phyloP scores from a whole-genome alignment of 768 basidiomycete genomes.

The Collybia sp. region DNA sequence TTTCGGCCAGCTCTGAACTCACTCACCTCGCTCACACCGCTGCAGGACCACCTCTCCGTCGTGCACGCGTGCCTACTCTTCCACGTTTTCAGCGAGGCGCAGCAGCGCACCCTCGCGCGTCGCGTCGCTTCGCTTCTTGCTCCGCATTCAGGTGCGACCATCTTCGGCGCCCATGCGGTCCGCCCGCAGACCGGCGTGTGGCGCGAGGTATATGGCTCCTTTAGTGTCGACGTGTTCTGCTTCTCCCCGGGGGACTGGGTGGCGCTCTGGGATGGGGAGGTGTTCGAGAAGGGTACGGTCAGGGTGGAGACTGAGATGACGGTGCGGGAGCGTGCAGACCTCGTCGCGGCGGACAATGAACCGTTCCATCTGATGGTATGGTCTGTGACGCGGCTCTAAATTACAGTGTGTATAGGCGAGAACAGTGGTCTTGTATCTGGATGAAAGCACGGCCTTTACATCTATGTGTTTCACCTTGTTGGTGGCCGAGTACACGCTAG shows the following conservation, averaged over 20 bases:
- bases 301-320: constrained; percentile 20
- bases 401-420: background rate
- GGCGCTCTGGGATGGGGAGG: constrained; percentile 27
- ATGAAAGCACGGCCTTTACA: background rate
- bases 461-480: too few relatives aligned
- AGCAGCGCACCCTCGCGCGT: constrained; percentile 36
- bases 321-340: constrained; percentile 8
- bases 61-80: constrained; percentile 52
- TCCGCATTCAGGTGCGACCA: constrained; percentile 36
- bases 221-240: too few relatives aligned
- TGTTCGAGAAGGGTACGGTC: constrained; percentile 27
- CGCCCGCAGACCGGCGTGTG: constrained; percentile 22
- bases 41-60: constrained; percentile 40
- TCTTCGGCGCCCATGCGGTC: constrained; percentile 38
- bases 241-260: constrained; percentile 23
- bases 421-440: background rate
- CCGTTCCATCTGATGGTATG: constrained; percentile 13
- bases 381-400: constrained; percentile 18
- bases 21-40: constrained; percentile 36
- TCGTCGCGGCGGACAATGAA: background rate
- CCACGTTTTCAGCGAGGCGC: constrained; percentile 39
- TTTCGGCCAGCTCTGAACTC: constrained; percentile 19
- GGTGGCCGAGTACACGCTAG: too few relatives aligned
- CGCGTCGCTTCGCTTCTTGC: constrained; percentile 36
- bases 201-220: constrained; percentile 5